Evolutionary conservation across 2,329 filamentous ascomycete genomes (phyloP).

Genomic region (Zymoseptoria crescenta): DNA sequence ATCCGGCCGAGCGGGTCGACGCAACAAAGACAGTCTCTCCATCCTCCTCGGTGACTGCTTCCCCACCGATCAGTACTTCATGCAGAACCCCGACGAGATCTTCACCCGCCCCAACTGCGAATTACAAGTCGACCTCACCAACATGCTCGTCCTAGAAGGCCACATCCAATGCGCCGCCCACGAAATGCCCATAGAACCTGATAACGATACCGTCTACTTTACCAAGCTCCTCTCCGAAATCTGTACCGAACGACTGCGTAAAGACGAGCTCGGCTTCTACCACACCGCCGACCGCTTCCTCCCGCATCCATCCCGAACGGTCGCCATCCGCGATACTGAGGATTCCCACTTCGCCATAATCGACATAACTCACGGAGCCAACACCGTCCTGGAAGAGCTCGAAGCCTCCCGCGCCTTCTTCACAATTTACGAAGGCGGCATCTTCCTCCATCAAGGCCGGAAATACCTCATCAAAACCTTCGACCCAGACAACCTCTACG

Average conservation of each 20-base stretch:
- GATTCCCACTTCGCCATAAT: conserved; percentile 93
- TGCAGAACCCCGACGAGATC: conserved; percentile 90
- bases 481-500: conserved; percentile 68
- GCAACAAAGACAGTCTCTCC: conserved; percentile 88
- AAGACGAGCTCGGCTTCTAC: conserved; percentile 72
- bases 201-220: conserved; percentile 71
- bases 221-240: conserved; percentile 63
- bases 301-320: conserved; percentile 71
- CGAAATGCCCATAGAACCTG: conserved; percentile 83
- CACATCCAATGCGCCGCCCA: conserved; percentile 93
- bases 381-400: conserved; percentile 86
- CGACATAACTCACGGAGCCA: conserved; percentile 73
- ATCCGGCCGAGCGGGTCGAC: conserved; percentile 80
- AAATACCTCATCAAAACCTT: conserved; percentile 91
- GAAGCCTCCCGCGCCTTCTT: conserved; percentile 93
- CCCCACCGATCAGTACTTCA: conserved; percentile 89
- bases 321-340: conserved; percentile 81
- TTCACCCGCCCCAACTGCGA: conserved; percentile 86
- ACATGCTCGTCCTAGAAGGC: conserved; percentile 83
- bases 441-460: conserved; percentile 92
- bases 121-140: conserved; percentile 83
- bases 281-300: conserved; percentile 85
- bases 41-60: conserved; percentile 84
- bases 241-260: conserved; percentile 63
- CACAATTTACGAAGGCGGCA: conserved; percentile 92